Conservation (phyloP, 2,329 filamentous ascomycete genomes). For the Aspergillus terreus region DNA sequence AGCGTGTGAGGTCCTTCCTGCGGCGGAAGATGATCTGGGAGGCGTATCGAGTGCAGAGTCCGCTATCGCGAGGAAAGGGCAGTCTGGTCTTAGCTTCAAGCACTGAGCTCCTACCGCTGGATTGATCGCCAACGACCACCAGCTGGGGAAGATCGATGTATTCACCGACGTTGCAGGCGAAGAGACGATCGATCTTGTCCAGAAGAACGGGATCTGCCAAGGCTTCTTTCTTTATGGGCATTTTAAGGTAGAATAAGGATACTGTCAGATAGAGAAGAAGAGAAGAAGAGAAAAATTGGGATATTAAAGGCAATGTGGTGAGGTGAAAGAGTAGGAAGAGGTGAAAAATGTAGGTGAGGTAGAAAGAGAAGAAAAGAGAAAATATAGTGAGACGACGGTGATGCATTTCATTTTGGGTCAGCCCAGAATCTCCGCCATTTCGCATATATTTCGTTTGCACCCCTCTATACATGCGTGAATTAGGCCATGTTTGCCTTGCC, state of each 20-base stretch:
- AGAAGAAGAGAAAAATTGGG: no score
- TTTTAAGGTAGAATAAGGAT: neutral
- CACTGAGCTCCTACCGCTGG: slow-evolving; percentile 34
- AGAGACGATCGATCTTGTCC: slow-evolving; percentile 34
- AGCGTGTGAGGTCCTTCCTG: neutral
- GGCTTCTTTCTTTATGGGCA: neutral
- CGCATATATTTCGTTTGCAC: neutral
- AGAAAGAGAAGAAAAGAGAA: no score
- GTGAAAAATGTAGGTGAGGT: no score
- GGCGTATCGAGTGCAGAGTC: slow-evolving; percentile 44
- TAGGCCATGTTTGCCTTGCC: slow-evolving; percentile 8
- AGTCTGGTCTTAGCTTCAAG: slow-evolving; percentile 28
- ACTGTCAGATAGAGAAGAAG: no score
- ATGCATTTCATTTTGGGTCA: no score
- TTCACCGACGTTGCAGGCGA: slow-evolving; percentile 31
- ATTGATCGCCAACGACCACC: slow-evolving; percentile 41
- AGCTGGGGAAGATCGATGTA: slow-evolving; percentile 33
- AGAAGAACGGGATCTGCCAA: slow-evolving; percentile 21
- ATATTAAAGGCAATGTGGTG: no score
- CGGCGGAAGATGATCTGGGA: slow-evolving; percentile 45
- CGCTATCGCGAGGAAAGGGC: slow-evolving; percentile 32
- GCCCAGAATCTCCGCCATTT: neutral
- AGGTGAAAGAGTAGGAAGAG: no score
- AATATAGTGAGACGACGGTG: no score
- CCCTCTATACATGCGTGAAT: neutral